Conservation (phyloP, 2,329 filamentous ascomycete species). For the Geosmithia putterillii region DNA sequence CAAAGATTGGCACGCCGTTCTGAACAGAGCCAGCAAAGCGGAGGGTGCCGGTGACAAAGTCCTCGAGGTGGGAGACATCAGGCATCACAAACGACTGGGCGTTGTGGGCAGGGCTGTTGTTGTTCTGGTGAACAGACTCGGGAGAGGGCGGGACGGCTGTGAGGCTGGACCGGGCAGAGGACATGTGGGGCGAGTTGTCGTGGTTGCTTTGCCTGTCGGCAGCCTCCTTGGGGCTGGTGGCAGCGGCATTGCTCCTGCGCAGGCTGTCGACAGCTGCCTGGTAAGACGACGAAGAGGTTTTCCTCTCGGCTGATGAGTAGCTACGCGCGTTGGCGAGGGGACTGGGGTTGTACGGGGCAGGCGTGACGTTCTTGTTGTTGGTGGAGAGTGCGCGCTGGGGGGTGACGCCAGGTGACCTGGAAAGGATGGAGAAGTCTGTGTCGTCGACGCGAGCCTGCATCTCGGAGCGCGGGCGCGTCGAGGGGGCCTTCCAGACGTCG, state of each 20-base stretch:
- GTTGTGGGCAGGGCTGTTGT: slow-evolving; percentile 17
- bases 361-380: too few species aligned
- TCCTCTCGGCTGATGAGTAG: slow-evolving; percentile 8
- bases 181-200: slow-evolving; percentile 19
- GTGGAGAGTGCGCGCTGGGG: slow-evolving; percentile 13
- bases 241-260: slow-evolving; percentile 18
- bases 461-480: slow-evolving; percentile 29
- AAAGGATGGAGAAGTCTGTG: slow-evolving; percentile 33
- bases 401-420: slow-evolving; percentile 21
- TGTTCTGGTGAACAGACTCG: slow-evolving; percentile 10
- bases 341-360: slow-evolving; percentile 22
- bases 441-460: slow-evolving; percentile 44
- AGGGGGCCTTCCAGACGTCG: slow-evolving; percentile 23
- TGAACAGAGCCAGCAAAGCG: slow-evolving; percentile 35
- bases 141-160: slow-evolving; percentile 28
- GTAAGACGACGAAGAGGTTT: background rate
- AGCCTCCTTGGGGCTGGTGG: slow-evolving; percentile 14
- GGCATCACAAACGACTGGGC: slow-evolving; percentile 41
- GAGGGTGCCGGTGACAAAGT: slow-evolving; percentile 43
- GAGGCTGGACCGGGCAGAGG: slow-evolving; percentile 26
- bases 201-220: slow-evolving; percentile 8
- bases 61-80: slow-evolving; percentile 40
- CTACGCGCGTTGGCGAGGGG: slow-evolving; percentile 23
- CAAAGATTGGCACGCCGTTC: slow-evolving; percentile 43
- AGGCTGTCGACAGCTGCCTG: slow-evolving; percentile 19